A percentile compares a stretch with the other conserved stretches of the same genome.
These are phyloP conservation scores for Turnera subulata DNA, from an alignment of 345 rosid species.

Conservation along the genomic window DNA sequence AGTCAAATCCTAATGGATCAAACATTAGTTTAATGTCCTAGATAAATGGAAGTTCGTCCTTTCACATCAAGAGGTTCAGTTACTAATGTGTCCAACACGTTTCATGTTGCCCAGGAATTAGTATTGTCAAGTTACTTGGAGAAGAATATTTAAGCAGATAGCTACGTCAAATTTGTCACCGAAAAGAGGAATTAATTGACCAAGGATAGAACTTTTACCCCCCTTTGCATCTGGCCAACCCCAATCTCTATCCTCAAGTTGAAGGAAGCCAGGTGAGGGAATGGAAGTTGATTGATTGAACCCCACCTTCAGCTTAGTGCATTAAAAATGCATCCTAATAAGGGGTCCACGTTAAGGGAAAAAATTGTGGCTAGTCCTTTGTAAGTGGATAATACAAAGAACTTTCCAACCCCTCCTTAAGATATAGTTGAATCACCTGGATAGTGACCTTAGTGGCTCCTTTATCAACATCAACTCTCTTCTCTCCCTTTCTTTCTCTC, in stretches of 20 bases:
- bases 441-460: slow-evolving; percentile 46
- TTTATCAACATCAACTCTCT: slow-evolving; percentile 25
- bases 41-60: too few species aligned
- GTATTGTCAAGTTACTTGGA: too few species aligned
- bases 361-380: slow-evolving; percentile 19
- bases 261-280: slow-evolving; percentile 1
- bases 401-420: too few species aligned
- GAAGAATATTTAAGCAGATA: too few species aligned
- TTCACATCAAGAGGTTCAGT: too few species aligned
- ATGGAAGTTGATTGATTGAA: slow-evolving; percentile 39
- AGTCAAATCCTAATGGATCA: too few species aligned
- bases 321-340: slow-evolving; percentile 13
- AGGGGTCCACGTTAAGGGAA: slow-evolving; percentile 14
- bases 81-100: too few species aligned
- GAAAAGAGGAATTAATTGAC: too few species aligned
- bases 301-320: slow-evolving; percentile 34
- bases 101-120: too few species aligned
- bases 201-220: too few species aligned
- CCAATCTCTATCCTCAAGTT: slow-evolving; percentile 6
- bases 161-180: too few species aligned
- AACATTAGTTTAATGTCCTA: too few species aligned
- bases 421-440: slow-evolving; percentile 56
- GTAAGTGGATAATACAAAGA: slow-evolving; percentile 29
- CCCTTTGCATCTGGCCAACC: background rate
- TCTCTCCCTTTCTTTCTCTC: background rate